Evolutionary conservation across 2,329 filamentous ascomycete species (phyloP).

Genomic region (Penicillium sp.): DNA sequence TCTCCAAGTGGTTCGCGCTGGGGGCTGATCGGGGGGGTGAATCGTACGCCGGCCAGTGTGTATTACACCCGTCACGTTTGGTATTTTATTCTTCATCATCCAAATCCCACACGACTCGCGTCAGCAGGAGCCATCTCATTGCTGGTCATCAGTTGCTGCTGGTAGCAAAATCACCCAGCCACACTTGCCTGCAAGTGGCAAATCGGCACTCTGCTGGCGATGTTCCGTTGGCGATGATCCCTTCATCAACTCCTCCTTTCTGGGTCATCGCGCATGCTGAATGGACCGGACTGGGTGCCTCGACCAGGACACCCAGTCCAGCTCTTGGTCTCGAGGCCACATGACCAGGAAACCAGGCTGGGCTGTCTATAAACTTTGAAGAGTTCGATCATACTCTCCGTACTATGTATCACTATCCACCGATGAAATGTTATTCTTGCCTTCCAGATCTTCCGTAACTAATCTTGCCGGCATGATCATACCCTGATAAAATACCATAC

Average conservation of each 20-base stretch:
- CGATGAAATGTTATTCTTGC: neutral
- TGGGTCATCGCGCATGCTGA: neutral
- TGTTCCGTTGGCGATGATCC: neutral
- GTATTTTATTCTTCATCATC: conserved; percentile 6
- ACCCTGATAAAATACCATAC: neutral
- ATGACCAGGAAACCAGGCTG: conserved; percentile 1
- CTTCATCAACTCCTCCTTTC: neutral
- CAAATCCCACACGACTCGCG: neutral
- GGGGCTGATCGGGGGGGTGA: conserved; percentile 5
- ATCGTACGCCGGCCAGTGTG: conserved; percentile 12
- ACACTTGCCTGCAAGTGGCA: conserved; percentile 14
- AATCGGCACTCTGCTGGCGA: conserved; percentile 7
- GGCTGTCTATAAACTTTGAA: neutral
- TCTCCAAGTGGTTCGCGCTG: neutral
- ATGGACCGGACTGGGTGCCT: conserved; percentile 11
- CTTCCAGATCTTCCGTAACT: neutral
- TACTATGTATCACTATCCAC: neutral
- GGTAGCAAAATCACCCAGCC: too few relatives aligned
- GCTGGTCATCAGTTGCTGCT: neutral
- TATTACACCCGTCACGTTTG: conserved; percentile 8
- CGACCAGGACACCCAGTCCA: conserved; percentile 14
- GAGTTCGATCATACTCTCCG: neutral
- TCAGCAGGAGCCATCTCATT: neutral
- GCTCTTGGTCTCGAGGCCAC: conserved; percentile 2
- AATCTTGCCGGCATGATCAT: neutral